These are phyloP conservation scores for Chloranthus sessilifolius DNA, from an alignment of 164 flowering plant genomes.

Conservation along the genomic window DNA sequence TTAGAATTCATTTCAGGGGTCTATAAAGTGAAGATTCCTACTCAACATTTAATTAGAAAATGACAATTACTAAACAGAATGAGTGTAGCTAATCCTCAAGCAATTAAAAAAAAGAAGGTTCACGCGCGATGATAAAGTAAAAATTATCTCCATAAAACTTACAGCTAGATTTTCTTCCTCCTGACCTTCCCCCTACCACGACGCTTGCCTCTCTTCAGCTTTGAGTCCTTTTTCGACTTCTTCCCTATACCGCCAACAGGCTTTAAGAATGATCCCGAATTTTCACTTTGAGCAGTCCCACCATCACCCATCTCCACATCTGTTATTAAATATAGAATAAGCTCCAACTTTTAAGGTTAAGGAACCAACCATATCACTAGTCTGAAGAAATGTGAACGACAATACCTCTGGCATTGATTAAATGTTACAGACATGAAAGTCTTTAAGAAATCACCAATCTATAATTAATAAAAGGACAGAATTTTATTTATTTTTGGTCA, in stretches of 20 bases:
- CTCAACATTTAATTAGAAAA: too few relatives aligned
- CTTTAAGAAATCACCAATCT: background rate
- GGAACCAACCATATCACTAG: background rate
- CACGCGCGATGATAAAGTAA: too few relatives aligned
- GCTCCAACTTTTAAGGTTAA: background rate
- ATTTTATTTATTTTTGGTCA: background rate
- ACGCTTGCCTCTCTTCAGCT: constrained; percentile 29
- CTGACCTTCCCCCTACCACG: constrained; percentile 30
- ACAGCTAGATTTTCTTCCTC: constrained; percentile 18
- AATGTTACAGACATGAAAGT: background rate
- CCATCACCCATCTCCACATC: constrained; percentile 39
- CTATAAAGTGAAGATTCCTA: too few relatives aligned
- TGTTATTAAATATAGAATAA: constrained; percentile 7
- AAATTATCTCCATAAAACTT: too few relatives aligned
- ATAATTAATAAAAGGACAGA: background rate
- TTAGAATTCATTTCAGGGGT: too few relatives aligned
- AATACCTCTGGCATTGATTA: background rate
- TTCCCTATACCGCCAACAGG: constrained; percentile 30
- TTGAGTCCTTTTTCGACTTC: constrained; percentile 35
- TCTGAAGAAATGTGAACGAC: background rate
- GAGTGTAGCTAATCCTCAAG: too few relatives aligned
- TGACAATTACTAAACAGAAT: too few relatives aligned
- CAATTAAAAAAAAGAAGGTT: too few relatives aligned
- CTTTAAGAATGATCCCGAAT: constrained; percentile 18
- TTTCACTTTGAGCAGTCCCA: constrained; percentile 2